Base-by-base conservation (phyloP, 2,329 filamentous ascomycete species). In the Chrysoporthe deuterocubensis region DNA sequence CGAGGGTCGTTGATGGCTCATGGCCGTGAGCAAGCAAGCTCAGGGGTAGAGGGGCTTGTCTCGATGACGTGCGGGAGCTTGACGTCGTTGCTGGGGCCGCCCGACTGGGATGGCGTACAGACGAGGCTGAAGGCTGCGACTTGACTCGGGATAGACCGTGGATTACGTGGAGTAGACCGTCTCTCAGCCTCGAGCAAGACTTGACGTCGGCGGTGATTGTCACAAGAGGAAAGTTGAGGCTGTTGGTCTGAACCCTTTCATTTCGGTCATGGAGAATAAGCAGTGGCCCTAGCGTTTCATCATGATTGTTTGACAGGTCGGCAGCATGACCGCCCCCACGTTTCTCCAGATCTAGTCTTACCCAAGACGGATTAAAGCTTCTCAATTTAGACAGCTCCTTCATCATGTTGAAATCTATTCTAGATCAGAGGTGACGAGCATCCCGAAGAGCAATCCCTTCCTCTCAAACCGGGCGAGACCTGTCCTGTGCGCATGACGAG, bases 271-370 rank as follows among this genome's bases (percentile, higher is more conserved):
- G 42, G 43, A 58, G 37, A 60, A 59, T 54, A 34, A 67, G 65
- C 65, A 67, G 58, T 56, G 64, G 52, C 42, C 18, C 61, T 65
- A 70, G 65, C 66, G 68, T 66, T 66, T 67, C 68, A 67, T 67
- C 64, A 59, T 46, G 21, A 52, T 48, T 58, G 58, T 66, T 64
- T 70, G 68, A 70, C 68, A 70, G 68, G 59, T 59, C 59, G 68
- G 66, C 42, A 68, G 40, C 62, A 61, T 52, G 62, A 50, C 65
- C 50, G 46, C 60, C 64, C 64, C 67, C 63, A 46, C 66, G 54
- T 54, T 40, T 44, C 9, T 46, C 44, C 3, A 48, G 26, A 65
- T 58, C 54, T 40, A 52, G 52, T 50, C 43, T 50, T 46, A 18
- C 32, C 43, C 44, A 44, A 50, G 32, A 48, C 26, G 60, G 60